Conservation (phyloP, 495 filamentous ascomycete species). For the Extremus antarcticus region DNA sequence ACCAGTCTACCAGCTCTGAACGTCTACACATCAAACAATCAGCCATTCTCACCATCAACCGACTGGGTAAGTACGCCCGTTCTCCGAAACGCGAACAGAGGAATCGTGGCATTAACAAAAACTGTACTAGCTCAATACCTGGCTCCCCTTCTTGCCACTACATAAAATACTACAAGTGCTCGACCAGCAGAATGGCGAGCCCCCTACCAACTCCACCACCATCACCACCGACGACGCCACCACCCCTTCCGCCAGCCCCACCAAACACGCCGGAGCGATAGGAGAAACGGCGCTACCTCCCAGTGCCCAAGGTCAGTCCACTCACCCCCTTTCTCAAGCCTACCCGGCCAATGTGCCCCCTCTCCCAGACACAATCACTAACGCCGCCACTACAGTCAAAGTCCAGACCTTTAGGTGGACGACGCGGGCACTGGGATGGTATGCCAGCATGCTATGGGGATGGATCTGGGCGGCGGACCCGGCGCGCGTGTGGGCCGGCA, state of each 20-base stretch:
- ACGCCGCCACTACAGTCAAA: slow-evolving; percentile 45
- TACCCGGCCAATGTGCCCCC: neutral
- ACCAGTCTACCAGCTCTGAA: slow-evolving; percentile 58
- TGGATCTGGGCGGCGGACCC: slow-evolving; percentile 88
- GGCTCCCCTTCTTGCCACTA: slow-evolving; percentile 84
- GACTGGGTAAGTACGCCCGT: slow-evolving; percentile 47
- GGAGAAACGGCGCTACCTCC: neutral
- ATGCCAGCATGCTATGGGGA: slow-evolving; percentile 90
- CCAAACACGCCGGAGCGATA: slow-evolving; percentile 10
- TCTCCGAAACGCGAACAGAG: slow-evolving; percentile 7
- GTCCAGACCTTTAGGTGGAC: slow-evolving; percentile 96
- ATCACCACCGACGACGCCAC: slow-evolving; percentile 29
- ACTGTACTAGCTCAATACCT: slow-evolving; percentile 65
- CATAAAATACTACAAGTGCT: slow-evolving; percentile 58
- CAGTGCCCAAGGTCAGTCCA: slow-evolving; percentile 1
- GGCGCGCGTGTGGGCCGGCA: slow-evolving; percentile 90
- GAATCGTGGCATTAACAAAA: neutral
- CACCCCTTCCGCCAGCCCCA: slow-evolving; percentile 26
- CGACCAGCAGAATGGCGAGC: slow-evolving; percentile 45
- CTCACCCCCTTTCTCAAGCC: neutral
- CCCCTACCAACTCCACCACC: slow-evolving; percentile 37
- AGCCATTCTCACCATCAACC: slow-evolving; percentile 65
- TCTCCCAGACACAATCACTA: neutral
- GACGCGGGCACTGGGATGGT: slow-evolving; percentile 85
- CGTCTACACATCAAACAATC: slow-evolving; percentile 43